A percentile compares a stretch with the other conserved stretches of the same genome.
Evolutionary conservation across 768 basidiomycete genomes (phyloP).

Genomic region (Boletus barrowsii): DNA sequence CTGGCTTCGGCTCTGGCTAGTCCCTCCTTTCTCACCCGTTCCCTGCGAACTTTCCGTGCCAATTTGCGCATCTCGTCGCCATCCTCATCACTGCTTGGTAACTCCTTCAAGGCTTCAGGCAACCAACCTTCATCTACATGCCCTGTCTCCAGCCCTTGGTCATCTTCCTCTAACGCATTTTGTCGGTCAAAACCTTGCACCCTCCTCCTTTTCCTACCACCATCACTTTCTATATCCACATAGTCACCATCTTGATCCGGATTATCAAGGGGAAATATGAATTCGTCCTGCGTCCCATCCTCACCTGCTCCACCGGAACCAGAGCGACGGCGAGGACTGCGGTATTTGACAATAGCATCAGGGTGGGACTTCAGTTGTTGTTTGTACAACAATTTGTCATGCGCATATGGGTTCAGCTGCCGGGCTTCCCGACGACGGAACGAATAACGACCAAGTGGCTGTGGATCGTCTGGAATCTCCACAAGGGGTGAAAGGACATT

Average conservation of each 20-base stretch:
- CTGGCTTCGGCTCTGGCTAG: constrained; percentile 16
- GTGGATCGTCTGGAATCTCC: constrained; percentile 17
- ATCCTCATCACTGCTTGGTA: constrained; percentile 44
- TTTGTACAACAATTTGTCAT: constrained; percentile 54
- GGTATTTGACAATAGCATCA: constrained; percentile 63
- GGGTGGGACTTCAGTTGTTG: constrained; percentile 50
- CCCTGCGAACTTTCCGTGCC: constrained; percentile 33
- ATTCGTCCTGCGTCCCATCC: constrained; percentile 34
- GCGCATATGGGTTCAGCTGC: constrained; percentile 62
- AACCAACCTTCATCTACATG: constrained; percentile 21
- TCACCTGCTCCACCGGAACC: constrained; percentile 26
- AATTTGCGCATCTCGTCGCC: constrained; percentile 32
- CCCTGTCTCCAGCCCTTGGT: not conserved
- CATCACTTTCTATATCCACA: constrained; percentile 12
- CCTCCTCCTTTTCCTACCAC: constrained; percentile 10
- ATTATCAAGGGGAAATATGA: constrained; percentile 21
- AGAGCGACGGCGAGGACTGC: constrained; percentile 32
- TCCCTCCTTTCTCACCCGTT: constrained; percentile 24
- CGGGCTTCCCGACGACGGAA: constrained; percentile 52
- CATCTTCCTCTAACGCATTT: not conserved
- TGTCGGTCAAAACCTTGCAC: not conserved
- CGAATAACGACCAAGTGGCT: constrained; percentile 41
- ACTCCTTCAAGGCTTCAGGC: constrained; percentile 36
- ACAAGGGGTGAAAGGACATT: constrained; percentile 1
- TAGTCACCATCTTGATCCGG: constrained; percentile 28